Percentiles rank a stretch among this genome's conserved stretches.
Conservation (phyloP, 2,329 filamentous ascomycete genomes). For the Scedosporium minutisporum region DNA sequence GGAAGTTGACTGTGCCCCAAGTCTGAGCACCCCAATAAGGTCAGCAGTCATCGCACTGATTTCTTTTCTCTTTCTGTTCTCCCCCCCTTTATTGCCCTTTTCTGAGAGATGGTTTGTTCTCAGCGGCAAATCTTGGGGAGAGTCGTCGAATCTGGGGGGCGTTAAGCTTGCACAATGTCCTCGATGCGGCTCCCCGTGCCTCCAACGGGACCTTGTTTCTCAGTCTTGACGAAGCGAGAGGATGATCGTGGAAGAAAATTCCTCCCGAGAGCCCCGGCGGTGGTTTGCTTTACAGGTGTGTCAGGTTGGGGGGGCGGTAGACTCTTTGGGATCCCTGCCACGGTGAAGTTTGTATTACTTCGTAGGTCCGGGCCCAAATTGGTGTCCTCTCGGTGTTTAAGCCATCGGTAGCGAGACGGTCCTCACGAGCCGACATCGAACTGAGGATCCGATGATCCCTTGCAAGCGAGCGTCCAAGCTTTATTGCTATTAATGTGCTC, state of each 20-base stretch:
- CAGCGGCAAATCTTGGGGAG: background rate
- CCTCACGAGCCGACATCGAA: background rate
- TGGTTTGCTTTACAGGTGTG: slow-evolving; percentile 2
- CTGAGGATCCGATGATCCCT: slow-evolving; percentile 4
- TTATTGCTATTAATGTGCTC: background rate
- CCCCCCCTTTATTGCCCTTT: background rate
- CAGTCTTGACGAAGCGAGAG: background rate
- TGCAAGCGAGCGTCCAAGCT: slow-evolving; percentile 5
- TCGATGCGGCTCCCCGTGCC: background rate
- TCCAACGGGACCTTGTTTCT: background rate
- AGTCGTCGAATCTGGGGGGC: no score
- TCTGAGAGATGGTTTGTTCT: background rate
- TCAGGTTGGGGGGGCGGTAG: background rate
- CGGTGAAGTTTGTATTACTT: background rate
- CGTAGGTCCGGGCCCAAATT: background rate
- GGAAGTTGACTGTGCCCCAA: background rate
- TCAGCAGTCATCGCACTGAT: background rate
- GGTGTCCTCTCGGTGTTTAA: background rate
- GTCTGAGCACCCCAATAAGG: background rate
- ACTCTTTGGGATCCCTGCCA: background rate
- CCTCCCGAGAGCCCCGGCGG: background rate
- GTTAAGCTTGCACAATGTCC: no score
- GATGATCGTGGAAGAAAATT: background rate
- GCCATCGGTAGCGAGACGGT: background rate
- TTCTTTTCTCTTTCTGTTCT: background rate